Conservation (phyloP, 345 rosid genomes). For the Brassica carinata region DNA sequence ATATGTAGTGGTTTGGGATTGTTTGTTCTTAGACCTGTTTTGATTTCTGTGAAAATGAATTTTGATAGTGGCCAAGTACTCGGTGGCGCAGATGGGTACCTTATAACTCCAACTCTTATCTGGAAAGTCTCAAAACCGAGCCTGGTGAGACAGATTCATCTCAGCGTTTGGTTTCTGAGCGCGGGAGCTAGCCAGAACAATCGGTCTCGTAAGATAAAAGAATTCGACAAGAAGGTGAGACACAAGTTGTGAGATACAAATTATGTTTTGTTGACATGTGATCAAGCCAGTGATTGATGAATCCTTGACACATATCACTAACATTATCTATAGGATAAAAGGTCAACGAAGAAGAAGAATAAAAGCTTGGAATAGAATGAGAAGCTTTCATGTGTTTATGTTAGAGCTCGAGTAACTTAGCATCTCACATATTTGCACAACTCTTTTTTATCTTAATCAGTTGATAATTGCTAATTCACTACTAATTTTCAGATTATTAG, state of each 20-base stretch:
- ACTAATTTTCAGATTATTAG: no score
- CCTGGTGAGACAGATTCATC: no score
- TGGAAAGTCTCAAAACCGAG: no score
- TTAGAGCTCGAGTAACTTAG: conserved; percentile 69
- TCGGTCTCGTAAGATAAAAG: conserved; percentile 46
- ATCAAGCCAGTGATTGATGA: not conserved
- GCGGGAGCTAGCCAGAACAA: no score
- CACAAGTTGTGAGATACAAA: not conserved
- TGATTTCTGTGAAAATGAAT: no score
- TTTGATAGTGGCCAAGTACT: no score
- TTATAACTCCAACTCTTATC: no score
- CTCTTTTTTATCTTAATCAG: not conserved
- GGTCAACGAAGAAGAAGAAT: conserved; percentile 49
- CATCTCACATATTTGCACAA: not conserved
- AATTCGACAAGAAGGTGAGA: conserved; percentile 56
- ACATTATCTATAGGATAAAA: conserved; percentile 45
- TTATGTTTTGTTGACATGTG: not conserved
- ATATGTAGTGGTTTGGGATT: no score
- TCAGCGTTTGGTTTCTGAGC: no score
- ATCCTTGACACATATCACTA: not conserved
- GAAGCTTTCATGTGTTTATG: conserved; percentile 70
- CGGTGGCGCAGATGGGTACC: no score
- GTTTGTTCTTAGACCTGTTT: no score
- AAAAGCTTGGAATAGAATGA: conserved; percentile 54
- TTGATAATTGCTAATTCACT: no score